These are phyloP conservation scores for Trametes coccinea DNA, from an alignment of 768 basidiomycete genomes.

Conservation along the genomic window DNA sequence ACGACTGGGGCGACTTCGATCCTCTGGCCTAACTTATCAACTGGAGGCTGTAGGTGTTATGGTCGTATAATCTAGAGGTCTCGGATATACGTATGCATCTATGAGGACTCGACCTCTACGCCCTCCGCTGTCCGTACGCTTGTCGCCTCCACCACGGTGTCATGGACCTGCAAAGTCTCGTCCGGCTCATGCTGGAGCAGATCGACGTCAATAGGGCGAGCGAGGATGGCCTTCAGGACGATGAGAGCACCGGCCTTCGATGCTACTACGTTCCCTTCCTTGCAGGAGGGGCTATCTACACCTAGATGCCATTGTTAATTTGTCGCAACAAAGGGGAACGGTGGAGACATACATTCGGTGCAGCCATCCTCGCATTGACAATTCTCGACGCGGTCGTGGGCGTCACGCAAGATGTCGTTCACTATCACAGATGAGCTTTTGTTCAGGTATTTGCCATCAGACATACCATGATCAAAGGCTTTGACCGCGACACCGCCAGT, in stretches of 20 bases:
- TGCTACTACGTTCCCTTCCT: slow-evolving; percentile 67
- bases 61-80: slow-evolving; percentile 16
- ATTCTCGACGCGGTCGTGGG: slow-evolving; percentile 52
- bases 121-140: slow-evolving; percentile 46
- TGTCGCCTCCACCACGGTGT: slow-evolving; percentile 57
- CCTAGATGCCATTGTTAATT: slow-evolving; percentile 42
- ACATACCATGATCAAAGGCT: slow-evolving; percentile 78
- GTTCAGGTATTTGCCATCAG: neutral
- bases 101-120: slow-evolving; percentile 47
- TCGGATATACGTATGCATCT: slow-evolving; percentile 2
- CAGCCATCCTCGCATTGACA: slow-evolving; percentile 78
- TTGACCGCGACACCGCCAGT: slow-evolving; percentile 73
- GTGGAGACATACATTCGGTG: slow-evolving; percentile 52
- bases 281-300: slow-evolving; percentile 64
- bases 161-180: slow-evolving; percentile 30
- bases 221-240: slow-evolving; percentile 62
- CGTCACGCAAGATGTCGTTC: slow-evolving; percentile 57
- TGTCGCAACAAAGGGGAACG: neutral
- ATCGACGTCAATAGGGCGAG: slow-evolving; percentile 40
- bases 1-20: slow-evolving; percentile 84
- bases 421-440: slow-evolving; percentile 34
- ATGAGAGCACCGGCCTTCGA: slow-evolving; percentile 77
- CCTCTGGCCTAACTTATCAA: slow-evolving; percentile 51
- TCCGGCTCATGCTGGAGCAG: slow-evolving; percentile 29
- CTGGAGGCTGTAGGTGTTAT: slow-evolving; percentile 1